A percentile compares a stretch with the other conserved stretches of the same genome.
Conservation (phyloP, 164 flowering plant species). For the Tinospora cordifolia region DNA sequence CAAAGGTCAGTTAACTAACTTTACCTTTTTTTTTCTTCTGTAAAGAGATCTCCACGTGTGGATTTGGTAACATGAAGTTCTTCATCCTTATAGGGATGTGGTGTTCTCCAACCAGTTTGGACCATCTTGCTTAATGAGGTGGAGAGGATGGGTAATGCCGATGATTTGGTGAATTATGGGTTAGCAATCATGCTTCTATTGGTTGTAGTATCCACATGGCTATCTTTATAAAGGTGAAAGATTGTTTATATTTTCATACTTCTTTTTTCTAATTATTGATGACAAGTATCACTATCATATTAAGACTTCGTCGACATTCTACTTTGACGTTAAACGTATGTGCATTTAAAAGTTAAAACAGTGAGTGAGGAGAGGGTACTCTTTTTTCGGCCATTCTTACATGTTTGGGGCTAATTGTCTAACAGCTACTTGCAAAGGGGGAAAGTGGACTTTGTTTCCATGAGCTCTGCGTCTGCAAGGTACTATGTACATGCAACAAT, state of each 20-base stretch:
- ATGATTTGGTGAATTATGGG: constrained; percentile 52
- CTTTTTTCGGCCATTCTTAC: no score
- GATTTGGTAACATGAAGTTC: background rate
- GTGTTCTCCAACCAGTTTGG: constrained; percentile 20
- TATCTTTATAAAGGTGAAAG: constrained; percentile 24
- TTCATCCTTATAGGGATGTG: constrained; percentile 29
- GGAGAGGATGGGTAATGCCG: constrained; percentile 31
- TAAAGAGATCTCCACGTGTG: background rate
- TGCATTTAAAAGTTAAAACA: no score
- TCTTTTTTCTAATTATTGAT: background rate
- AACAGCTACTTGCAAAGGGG: no score
- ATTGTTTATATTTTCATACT: background rate
- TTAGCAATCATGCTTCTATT: constrained; percentile 44
- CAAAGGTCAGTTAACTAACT: constrained; percentile 25
- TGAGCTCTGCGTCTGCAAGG: no score
- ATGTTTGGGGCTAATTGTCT: no score
- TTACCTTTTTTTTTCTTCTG: background rate
- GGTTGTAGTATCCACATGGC: constrained; percentile 42
- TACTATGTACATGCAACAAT: no score
- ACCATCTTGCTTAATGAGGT: constrained; percentile 20
- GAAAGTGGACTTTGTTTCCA: no score
- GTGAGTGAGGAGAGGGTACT: no score
- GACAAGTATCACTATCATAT: no score
- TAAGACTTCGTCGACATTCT: no score
- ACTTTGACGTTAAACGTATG: no score